Base-by-base conservation (phyloP, 1,139 yeast genomes). In the Kluyveromyces sp. region DNA sequence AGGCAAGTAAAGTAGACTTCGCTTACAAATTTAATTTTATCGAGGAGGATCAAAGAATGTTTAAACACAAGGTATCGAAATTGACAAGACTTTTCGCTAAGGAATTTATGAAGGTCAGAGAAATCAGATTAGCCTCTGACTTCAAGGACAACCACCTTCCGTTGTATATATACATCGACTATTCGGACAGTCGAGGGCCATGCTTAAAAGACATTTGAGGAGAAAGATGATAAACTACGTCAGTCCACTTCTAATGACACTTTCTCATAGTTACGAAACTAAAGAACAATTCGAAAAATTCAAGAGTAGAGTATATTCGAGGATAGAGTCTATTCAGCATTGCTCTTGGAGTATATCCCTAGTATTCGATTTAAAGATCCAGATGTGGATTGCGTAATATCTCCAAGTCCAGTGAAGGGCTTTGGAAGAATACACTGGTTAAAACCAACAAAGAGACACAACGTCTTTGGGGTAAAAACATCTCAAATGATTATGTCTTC, bases 361-460 rank as follows among this genome's bases (percentile, higher is more conserved):
- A 55, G 63, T 1, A 51, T 52, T 3, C 50, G 49, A 35, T 61
- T 58, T 42, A 43, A 53, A 5, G 51, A 52, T 21, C 45, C 46
- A 21, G 48, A 53, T 2, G 51, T 53, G 3, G 65, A 60, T 40
- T 60, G 65, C 42, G 37, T 62, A 8, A 35, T 53, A 7, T 48
- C 49, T 7, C 41, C 45, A 6, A 58, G 66, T 41, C 64, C 66
- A 7, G 56, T 62, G 2, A 53, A 56, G 10, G 58, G 60, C 3
- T 63, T 61, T 43, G 56, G 53, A 31, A 58, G 65, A 45, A 48
- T 63, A 34, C 51, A 56, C 43, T 61, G 67, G 66, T 45, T 62
- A 31, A 59, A 57, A 37, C 52, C 51, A 4, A 49, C 52, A 3
- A 59, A 53, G 39, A 55, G 65, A 43, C 46, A 41, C 8, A 48